Conservation (phyloP, 371 early-diverging fungal genomes). For the Circinella minor region DNA sequence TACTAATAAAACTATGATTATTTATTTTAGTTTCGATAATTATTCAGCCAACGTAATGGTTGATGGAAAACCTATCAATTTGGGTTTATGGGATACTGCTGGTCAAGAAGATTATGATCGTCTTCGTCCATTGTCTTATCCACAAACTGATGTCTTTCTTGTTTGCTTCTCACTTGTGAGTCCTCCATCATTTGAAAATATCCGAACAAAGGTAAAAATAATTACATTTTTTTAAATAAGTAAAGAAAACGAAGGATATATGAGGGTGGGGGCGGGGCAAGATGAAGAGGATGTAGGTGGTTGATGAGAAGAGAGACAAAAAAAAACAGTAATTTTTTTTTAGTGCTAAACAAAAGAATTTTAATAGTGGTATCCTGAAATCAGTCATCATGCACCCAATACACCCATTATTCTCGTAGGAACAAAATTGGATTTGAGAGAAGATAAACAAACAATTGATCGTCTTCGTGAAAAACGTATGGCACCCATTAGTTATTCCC, state of each 20-base stretch:
- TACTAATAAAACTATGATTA: not conserved
- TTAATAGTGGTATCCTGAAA: slow-evolving; percentile 92
- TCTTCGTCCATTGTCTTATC: slow-evolving; percentile 89
- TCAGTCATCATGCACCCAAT: slow-evolving; percentile 94
- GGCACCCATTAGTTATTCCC: slow-evolving; percentile 90
- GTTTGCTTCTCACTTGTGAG: slow-evolving; percentile 84
- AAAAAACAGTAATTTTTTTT: too few species aligned
- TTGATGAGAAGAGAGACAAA: not conserved
- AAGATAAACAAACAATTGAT: slow-evolving; percentile 88
- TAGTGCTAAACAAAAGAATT: not conserved
- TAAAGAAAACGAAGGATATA: not conserved
- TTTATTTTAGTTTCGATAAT: slow-evolving; percentile 68
- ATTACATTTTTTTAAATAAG: too few species aligned
- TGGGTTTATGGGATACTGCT: slow-evolving; percentile 95
- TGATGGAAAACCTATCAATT: slow-evolving; percentile 78
- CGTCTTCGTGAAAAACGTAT: slow-evolving; percentile 86
- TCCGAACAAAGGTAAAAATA: slow-evolving; percentile 69
- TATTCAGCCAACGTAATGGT: slow-evolving; percentile 84
- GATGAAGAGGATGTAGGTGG: not conserved
- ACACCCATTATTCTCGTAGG: slow-evolving; percentile 97
- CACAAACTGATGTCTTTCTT: slow-evolving; percentile 88
- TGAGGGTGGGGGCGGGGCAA: not conserved
- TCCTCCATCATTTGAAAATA: slow-evolving; percentile 80
- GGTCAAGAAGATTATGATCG: slow-evolving; percentile 99
- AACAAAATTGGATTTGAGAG: slow-evolving; percentile 98